Percentiles rank a stretch among this genome's conserved stretches.
Conservation (phyloP, 805 yeast genomes). For the Zygosaccharomyces rouxii region DNA sequence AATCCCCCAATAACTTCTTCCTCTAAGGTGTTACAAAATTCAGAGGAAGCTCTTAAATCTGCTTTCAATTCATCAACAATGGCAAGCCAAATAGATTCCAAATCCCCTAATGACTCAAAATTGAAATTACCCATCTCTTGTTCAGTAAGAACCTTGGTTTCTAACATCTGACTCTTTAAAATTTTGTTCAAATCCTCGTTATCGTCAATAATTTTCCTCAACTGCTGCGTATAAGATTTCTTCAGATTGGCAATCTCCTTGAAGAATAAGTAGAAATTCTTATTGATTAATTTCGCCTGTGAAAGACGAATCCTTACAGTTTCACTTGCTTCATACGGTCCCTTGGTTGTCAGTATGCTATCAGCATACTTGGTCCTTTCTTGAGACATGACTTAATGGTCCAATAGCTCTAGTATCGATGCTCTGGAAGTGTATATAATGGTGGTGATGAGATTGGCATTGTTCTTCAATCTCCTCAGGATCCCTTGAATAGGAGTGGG, state of each 20-base stretch:
- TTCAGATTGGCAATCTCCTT: conserved; percentile 48
- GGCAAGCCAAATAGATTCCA: conserved; percentile 43
- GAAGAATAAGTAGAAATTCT: conserved; percentile 58
- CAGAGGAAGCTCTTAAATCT: conserved; percentile 49
- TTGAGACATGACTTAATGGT: conserved; percentile 16
- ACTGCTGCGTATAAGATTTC: conserved; percentile 45
- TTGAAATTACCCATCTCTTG: conserved; percentile 47
- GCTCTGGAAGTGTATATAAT: too few species aligned
- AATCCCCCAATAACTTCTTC: conserved; percentile 54
- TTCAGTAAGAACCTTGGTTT: conserved; percentile 40
- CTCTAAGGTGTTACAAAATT: conserved; percentile 44
- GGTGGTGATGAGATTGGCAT: neutral
- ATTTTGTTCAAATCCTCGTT: conserved; percentile 36
- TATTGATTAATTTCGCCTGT: conserved; percentile 52
- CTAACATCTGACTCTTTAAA: conserved; percentile 32
- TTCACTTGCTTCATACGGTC: conserved; percentile 58
- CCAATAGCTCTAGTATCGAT: neutral
- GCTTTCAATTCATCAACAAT: conserved; percentile 39
- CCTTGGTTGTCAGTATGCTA: conserved; percentile 41
- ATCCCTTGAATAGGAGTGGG: conserved; percentile 4
- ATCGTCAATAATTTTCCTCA: conserved; percentile 36
- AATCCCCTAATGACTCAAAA: conserved; percentile 45
- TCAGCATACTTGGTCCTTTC: conserved; percentile 39
- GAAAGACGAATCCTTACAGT: conserved; percentile 52
- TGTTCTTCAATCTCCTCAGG: neutral